phyloP scores from a whole-genome alignment of 2,329 filamentous ascomycete genomes.

The Colletotrichum plurivorum region DNA sequence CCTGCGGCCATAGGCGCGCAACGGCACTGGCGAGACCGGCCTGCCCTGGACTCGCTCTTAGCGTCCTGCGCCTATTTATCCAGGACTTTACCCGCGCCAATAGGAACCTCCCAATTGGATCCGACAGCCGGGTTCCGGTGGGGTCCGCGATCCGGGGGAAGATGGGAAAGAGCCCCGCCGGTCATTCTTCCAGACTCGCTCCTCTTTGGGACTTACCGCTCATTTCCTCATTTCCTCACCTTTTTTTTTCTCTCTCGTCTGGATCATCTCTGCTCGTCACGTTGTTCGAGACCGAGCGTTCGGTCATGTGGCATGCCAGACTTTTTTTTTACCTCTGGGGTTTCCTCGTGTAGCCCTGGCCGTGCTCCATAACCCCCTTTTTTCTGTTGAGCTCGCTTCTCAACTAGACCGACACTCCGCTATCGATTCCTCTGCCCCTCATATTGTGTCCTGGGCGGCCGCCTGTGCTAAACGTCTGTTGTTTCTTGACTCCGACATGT shows the following conservation, averaged over 20 bases:
- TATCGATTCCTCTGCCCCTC: not conserved
- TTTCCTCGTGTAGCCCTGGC: not conserved
- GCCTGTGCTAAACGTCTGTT: no score
- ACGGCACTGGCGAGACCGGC: constrained; percentile 29
- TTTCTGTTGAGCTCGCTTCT: constrained; percentile 14
- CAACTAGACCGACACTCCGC: not conserved
- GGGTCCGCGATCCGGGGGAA: constrained; percentile 22
- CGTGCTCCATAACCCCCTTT: not conserved
- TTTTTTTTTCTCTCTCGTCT: not conserved
- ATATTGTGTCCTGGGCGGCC: no score
- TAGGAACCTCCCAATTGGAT: constrained; percentile 17
- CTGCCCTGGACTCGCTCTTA: not conserved
- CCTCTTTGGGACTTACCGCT: constrained; percentile 28
- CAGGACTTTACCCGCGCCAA: constrained; percentile 39
- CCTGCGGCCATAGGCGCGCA: constrained; percentile 33
- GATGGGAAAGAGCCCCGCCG: constrained; percentile 11
- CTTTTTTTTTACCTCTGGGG: not conserved
- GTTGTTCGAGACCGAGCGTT: not conserved
- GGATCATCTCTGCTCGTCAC: constrained; percentile 6
- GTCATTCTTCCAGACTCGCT: constrained; percentile 5
- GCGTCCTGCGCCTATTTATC: constrained; percentile 34
- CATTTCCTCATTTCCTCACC: constrained; percentile 9
- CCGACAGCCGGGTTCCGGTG: constrained; percentile 33
- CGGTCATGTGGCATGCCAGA: constrained; percentile 22
- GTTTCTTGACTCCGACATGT: not conserved